Conservation (phyloP, 257 asterid species). For the Gentiana macrophylla region DNA sequence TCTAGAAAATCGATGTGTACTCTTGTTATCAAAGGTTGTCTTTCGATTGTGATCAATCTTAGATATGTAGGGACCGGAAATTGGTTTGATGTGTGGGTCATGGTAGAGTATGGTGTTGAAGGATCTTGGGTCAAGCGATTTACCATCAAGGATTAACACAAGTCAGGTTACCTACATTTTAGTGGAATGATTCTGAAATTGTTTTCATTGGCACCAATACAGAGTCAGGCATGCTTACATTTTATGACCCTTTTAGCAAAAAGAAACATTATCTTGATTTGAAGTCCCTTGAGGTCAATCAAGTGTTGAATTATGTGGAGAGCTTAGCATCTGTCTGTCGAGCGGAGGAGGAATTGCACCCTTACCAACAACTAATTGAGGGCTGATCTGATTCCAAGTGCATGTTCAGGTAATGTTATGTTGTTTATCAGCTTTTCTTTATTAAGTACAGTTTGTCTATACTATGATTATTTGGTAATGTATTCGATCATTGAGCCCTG, state of each 20-base stretch:
- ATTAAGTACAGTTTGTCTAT: too few relatives aligned
- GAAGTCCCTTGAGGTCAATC: background rate
- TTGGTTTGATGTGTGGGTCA: background rate
- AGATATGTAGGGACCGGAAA: background rate
- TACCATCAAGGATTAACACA: background rate
- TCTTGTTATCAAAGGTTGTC: background rate
- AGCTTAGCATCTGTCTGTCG: constrained; percentile 1
- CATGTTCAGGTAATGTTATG: too few relatives aligned
- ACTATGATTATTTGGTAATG: too few relatives aligned
- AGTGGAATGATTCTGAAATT: background rate
- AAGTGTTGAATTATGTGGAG: constrained; percentile 4
- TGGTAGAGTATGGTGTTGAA: background rate
- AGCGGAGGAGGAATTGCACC: too few relatives aligned
- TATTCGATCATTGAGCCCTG: too few relatives aligned
- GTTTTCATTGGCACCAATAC: background rate
- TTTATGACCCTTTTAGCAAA: background rate
- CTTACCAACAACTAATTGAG: too few relatives aligned
- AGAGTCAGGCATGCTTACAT: background rate
- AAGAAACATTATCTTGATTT: background rate
- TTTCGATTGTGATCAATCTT: background rate
- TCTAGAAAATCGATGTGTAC: background rate
- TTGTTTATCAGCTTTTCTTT: too few relatives aligned
- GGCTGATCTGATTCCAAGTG: too few relatives aligned
- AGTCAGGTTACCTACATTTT: background rate
- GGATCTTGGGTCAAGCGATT: background rate